Evolutionary conservation across 345 rosid genomes (phyloP), one percentile per base, ranked within the genome.

Genomic region (Eucalyptus curtisii): DNA sequence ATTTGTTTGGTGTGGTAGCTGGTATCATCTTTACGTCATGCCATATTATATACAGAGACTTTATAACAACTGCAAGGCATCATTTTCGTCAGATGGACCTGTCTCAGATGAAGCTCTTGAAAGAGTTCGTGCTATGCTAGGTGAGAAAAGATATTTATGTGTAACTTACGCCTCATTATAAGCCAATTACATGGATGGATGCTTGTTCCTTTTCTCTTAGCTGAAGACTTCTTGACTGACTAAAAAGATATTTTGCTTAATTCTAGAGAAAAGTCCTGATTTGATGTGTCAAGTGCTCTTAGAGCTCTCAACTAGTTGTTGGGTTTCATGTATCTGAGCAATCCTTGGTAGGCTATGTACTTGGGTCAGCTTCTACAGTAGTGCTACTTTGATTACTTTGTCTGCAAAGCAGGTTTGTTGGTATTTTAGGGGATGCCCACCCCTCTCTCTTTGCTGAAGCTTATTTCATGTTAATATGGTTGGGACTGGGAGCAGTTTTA

Each of bases 1-100:
- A 80, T 87, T 64, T 79, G 13, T 82, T 88, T 88, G 40, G 24
- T 90, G 90, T 81, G 92, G 89, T 90, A 91, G 94, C 90, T 88
- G 92, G 90, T 89, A 91, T 87, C 89, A 91, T 76, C 84, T 76
- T 40, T 76, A 68, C 92, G 92, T 50, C 92, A 95, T 95, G 98
- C 98, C 98, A 76, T 95, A 93, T 89, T 95, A 91, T 90, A 93
- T 95, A 90, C 99, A 98, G 93, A 95, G 97, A 89, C 96, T 98
- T 86, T 98, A 98, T 91, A 93, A 94, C 89, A 91, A 95, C 90
- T 98, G 99, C 96, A 95, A 61, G 88, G 92, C 95, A 12, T 93
- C 99, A 0, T 95, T 98, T 93, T 93, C 99, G 5, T 91, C 96
- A 20, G 91, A 92, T 88, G 98, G 99, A 50, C 99, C 98, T 5